These are phyloP conservation scores for Tilletia setariae DNA, from an alignment of 1,284 basidiomycete species.

Conservation along the genomic window DNA sequence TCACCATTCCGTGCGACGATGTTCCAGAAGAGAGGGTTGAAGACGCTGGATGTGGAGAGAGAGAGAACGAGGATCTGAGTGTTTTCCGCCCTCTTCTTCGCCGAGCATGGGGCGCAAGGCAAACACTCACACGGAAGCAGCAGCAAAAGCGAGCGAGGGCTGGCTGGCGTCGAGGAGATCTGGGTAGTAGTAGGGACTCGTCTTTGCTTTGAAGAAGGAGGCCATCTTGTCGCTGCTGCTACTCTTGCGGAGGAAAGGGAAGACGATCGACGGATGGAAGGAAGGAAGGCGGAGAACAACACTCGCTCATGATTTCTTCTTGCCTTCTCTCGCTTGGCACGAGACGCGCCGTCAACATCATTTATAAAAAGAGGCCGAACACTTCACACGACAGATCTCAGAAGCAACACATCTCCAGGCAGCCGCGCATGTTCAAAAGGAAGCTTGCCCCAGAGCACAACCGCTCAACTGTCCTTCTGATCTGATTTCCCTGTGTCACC, in stretches of 20 bases:
- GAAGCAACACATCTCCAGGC: too few species aligned
- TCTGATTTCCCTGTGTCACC: too few species aligned
- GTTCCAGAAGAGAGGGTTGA: conserved; percentile 71
- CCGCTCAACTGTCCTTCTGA: too few species aligned
- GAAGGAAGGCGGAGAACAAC: not conserved
- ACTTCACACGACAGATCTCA: too few species aligned
- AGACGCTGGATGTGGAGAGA: conserved; percentile 5
- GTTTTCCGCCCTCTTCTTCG: not conserved
- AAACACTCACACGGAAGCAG: conserved; percentile 20
- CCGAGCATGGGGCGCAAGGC: not conserved
- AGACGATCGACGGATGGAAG: not conserved
- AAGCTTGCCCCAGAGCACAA: not conserved
- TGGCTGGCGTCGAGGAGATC: conserved; percentile 43
- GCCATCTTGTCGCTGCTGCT: not conserved
- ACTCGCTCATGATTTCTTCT: not conserved
- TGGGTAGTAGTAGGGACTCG: conserved; percentile 30
- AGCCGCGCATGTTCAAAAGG: not conserved
- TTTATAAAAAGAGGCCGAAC: too few species aligned
- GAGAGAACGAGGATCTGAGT: not conserved
- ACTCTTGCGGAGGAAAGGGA: not conserved
- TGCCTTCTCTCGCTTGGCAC: too few species aligned
- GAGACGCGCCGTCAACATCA: too few species aligned
- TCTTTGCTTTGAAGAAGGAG: conserved; percentile 14
- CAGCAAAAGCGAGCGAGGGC: conserved; percentile 40
- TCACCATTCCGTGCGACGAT: conserved; percentile 85